phyloP scores from a whole-genome alignment of 768 basidiomycete species.

The Tricholoma hemisulphureum region DNA sequence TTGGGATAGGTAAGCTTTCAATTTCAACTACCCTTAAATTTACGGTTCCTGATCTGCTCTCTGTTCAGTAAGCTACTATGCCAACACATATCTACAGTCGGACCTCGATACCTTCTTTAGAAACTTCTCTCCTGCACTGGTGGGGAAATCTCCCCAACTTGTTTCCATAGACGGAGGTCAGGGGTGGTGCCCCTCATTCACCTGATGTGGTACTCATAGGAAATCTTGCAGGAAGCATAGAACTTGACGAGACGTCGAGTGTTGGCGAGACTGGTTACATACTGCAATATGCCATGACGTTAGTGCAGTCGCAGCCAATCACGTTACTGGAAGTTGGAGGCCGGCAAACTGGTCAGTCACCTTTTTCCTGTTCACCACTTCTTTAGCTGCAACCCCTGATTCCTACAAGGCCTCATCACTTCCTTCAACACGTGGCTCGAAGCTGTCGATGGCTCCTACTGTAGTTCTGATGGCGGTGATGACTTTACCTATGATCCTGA shows the following conservation, averaged over 20 bases:
- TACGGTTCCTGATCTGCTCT: background rate
- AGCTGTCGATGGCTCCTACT: constrained; percentile 36
- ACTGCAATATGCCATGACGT: constrained; percentile 44
- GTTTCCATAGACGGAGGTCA: constrained; percentile 48
- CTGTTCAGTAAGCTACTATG: constrained; percentile 40
- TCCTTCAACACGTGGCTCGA: constrained; percentile 38
- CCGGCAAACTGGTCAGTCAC: constrained; percentile 18
- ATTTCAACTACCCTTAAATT: background rate
- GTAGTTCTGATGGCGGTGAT: constrained; percentile 33
- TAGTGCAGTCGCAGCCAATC: constrained; percentile 32
- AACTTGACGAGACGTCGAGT: constrained; percentile 15
- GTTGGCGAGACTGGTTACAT: constrained; percentile 46
- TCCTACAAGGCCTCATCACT: constrained; percentile 14
- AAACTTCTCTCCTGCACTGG: constrained; percentile 39
- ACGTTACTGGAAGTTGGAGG: constrained; percentile 34
- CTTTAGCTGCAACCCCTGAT: too few relatives aligned
- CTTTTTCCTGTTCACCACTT: background rate
- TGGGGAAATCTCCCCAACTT: constrained; percentile 38
- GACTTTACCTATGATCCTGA: constrained; percentile 32
- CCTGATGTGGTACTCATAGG: background rate
- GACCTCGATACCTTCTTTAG: constrained; percentile 44
- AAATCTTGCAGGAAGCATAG: constrained; percentile 12
- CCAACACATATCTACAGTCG: constrained; percentile 38
- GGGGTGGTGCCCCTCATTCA: background rate
- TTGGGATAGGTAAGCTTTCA: constrained; percentile 29